Conservation (phyloP, 345 rosid genomes). For the Eucalyptus marginata region DNA sequence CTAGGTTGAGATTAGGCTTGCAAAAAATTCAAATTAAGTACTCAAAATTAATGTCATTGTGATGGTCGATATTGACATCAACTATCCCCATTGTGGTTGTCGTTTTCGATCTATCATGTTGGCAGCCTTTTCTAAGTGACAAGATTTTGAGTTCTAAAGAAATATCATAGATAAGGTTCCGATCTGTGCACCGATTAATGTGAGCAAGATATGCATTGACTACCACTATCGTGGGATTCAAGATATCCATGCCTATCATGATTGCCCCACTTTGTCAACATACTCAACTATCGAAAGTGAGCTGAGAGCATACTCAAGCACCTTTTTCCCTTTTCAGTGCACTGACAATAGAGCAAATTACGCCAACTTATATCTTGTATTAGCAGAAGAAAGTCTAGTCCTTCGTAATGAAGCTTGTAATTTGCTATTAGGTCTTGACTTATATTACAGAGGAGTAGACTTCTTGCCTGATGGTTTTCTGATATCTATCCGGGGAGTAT, state of each 20-base stretch:
- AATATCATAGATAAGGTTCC: constrained; percentile 7
- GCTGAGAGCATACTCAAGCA: not conserved
- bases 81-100: not conserved
- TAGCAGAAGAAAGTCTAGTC: not conserved
- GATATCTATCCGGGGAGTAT: constrained; percentile 36
- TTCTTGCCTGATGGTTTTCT: not conserved
- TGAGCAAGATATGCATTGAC: constrained; percentile 61
- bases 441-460: not conserved
- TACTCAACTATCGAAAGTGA: not conserved
- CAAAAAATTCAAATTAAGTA: not conserved
- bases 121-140: not conserved
- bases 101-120: not conserved
- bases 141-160: not conserved
- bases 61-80: not conserved
- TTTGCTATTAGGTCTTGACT: not conserved
- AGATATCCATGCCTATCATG: constrained; percentile 74
- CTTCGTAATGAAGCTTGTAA: not conserved
- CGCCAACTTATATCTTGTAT: not conserved
- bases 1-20: not conserved
- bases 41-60: not conserved
- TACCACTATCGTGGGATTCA: constrained; percentile 55
- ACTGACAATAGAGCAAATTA: too few species aligned
- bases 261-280: constrained; percentile 35
- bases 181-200: constrained; percentile 65
- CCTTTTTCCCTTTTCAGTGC: not conserved